Base-by-base conservation (phyloP, 306 rosid genomes). In the Cicer cuneatum region DNA sequence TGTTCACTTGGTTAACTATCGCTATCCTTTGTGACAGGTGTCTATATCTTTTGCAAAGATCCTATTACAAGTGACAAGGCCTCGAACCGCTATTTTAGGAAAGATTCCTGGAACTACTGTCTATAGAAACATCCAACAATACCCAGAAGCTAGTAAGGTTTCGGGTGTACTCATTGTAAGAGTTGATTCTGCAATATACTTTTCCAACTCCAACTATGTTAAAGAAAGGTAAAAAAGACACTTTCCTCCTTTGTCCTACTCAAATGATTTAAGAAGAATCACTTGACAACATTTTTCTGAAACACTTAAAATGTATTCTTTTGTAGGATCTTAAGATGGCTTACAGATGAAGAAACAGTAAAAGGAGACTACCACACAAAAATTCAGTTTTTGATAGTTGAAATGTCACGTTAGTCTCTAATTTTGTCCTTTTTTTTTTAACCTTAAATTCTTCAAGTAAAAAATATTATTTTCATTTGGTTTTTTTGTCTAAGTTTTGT, bases 181-280 rank as follows among this genome's bases (percentile, higher is more conserved):
- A 78, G 93, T 92, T 15, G 99, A 94, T 61, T 94, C 99, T 46
- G 99, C 99, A 7, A 81, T 94, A 69, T 92, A 94, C 83, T 94
- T 94, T 71, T 94, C 97, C 82, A 94, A 94, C 86, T 94, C 97
- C 72, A 92, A 92, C 41, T 92, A 94, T 81, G 85, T 90, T 14
- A 94, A 82, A 75, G 99, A 94, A 82, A 94, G 99, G 99, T 91
- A 85, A 38, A 71, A 6, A 64, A 71, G 24, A 53, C 53, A 66
- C 52, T 38, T 73, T 77, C 38, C 19, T 79, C 46, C 53, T 57
- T 43, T 69, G n/a, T 64, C 14, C 62, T 53, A n/a, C 3, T 21
- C 59, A 42, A 11, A 61, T 13, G 48, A 78, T 59, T 38, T 10
- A 10, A 45, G 65, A 29, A 51, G 10, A 58, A 6, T 71, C 33